Percentiles rank a stretch among this genome's conserved stretches.
These are phyloP conservation scores for Puccinia polysora DNA, from an alignment of 1,284 basidiomycete genomes.

Conservation along the genomic window DNA sequence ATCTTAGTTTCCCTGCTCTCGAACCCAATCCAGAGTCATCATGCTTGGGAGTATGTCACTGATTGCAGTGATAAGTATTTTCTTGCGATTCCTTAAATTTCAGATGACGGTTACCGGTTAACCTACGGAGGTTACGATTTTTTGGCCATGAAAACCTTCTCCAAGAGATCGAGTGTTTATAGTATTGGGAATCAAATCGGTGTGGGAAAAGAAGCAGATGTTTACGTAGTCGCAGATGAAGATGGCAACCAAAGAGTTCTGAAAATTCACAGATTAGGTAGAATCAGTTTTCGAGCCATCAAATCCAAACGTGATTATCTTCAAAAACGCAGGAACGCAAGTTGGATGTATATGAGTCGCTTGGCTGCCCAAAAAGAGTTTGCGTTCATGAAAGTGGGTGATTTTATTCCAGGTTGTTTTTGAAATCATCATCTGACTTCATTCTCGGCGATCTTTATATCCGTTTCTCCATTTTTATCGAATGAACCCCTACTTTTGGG, in stretches of 20 bases:
- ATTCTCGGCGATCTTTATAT: neutral
- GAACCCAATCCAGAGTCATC: conserved; percentile 15
- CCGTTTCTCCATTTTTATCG: neutral
- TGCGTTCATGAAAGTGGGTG: conserved; percentile 88
- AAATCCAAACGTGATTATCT: conserved; percentile 96
- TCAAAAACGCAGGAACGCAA: conserved; percentile 88
- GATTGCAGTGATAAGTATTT: neutral
- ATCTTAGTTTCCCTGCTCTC: too few species aligned
- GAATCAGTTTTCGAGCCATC: conserved; percentile 92
- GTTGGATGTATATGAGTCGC: conserved; percentile 99
- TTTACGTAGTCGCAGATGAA: conserved; percentile 75
- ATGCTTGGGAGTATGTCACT: too few species aligned
- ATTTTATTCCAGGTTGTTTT: conserved; percentile 12
- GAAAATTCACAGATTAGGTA: conserved; percentile 80
- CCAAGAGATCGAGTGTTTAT: conserved; percentile 70
- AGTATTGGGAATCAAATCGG: conserved; percentile 96
- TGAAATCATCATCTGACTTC: neutral
- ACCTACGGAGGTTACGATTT: conserved; percentile 98
- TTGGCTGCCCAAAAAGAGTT: conserved; percentile 94
- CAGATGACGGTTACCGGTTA: conserved; percentile 92
- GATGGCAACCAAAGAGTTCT: conserved; percentile 80
- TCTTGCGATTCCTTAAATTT: neutral
- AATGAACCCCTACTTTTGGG: neutral
- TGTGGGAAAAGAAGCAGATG: conserved; percentile 95
- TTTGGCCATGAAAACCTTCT: conserved; percentile 85